phyloP scores from a whole-genome alignment of 177 flowering plant genomes.

The Tripterygium wilfordii region DNA sequence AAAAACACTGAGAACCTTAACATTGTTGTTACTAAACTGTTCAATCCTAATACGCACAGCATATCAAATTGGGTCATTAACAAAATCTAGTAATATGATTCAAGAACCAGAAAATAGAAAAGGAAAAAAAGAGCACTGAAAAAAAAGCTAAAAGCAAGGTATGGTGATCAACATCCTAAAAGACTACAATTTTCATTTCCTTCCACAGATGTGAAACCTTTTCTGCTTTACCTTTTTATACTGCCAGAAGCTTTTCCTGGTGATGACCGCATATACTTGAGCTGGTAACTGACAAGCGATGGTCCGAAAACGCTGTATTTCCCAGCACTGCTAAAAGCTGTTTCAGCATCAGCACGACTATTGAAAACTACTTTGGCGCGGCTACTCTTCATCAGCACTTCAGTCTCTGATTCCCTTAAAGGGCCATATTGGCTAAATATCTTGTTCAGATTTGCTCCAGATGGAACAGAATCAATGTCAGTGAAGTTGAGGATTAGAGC shows the following conservation, averaged over 20 bases:
- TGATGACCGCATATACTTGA: slow-evolving; percentile 33
- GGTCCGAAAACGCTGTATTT: slow-evolving; percentile 80
- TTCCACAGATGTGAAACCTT: not conserved
- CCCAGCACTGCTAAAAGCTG: slow-evolving; percentile 86
- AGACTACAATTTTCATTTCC: too few relatives aligned
- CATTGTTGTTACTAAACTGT: too few relatives aligned
- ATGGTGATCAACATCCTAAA: too few relatives aligned
- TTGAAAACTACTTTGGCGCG: slow-evolving; percentile 78
- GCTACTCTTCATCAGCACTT: slow-evolving; percentile 47
- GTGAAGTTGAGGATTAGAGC: slow-evolving; percentile 61
- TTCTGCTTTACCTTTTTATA: slow-evolving; percentile 19
- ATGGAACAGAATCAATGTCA: slow-evolving; percentile 59
- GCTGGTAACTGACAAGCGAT: slow-evolving; percentile 66
- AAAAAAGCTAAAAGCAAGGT: too few relatives aligned
- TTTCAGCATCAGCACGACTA: slow-evolving; percentile 65
- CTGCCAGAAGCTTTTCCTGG: slow-evolving; percentile 21
- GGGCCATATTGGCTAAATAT: slow-evolving; percentile 73
- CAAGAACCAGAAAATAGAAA: too few relatives aligned
- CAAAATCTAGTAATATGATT: too few relatives aligned
- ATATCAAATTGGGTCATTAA: too few relatives aligned
- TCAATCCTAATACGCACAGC: too few relatives aligned
- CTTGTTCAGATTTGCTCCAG: slow-evolving; percentile 41
- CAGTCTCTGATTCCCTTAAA: slow-evolving; percentile 57
- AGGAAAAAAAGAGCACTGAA: too few relatives aligned
- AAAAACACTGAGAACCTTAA: too few relatives aligned